A percentile compares a stretch with the other conserved stretches of the same genome.
Evolutionary conservation across 805 yeast species (phyloP).

Genomic region (Zygotorulaspora sp.): DNA sequence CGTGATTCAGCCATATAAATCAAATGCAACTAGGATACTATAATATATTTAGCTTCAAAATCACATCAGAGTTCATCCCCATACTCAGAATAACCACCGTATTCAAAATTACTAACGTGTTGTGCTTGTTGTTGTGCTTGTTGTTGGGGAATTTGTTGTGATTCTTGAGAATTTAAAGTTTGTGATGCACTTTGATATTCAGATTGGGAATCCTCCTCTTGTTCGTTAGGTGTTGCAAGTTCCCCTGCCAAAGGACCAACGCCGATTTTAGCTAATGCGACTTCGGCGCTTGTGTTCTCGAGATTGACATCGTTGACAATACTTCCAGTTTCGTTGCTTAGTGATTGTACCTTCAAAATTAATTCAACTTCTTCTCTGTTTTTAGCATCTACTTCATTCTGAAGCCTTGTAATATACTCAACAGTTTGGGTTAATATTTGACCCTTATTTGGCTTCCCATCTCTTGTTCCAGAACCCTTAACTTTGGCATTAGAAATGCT

Average conservation of each 20-base stretch:
- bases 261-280: slow-evolving; percentile 70
- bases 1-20: too few relatives aligned
- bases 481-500: slow-evolving; percentile 17
- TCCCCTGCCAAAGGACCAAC: slow-evolving; percentile 65
- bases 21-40: too few relatives aligned
- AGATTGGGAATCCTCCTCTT: background rate
- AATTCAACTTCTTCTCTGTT: slow-evolving; percentile 77
- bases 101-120: slow-evolving; percentile 36
- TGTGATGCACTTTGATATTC: background rate
- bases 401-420: slow-evolving; percentile 63
- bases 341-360: slow-evolving; percentile 51
- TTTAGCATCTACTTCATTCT: slow-evolving; percentile 68
- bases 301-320: slow-evolving; percentile 43
- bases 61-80: slow-evolving; percentile 17
- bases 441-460: slow-evolving; percentile 82
- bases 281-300: slow-evolving; percentile 72
- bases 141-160: slow-evolving; percentile 2
- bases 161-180: background rate
- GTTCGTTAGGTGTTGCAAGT: slow-evolving; percentile 3
- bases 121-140: slow-evolving; percentile 5
- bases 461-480: slow-evolving; percentile 65
- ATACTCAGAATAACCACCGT: slow-evolving; percentile 39
- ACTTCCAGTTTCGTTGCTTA: slow-evolving; percentile 44
- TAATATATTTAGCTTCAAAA: too few relatives aligned
- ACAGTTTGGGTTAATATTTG: slow-evolving; percentile 73